Base-by-base conservation (phyloP, 108 stramenopile genomes). In the Pseudonitzschia delicatissima region DNA sequence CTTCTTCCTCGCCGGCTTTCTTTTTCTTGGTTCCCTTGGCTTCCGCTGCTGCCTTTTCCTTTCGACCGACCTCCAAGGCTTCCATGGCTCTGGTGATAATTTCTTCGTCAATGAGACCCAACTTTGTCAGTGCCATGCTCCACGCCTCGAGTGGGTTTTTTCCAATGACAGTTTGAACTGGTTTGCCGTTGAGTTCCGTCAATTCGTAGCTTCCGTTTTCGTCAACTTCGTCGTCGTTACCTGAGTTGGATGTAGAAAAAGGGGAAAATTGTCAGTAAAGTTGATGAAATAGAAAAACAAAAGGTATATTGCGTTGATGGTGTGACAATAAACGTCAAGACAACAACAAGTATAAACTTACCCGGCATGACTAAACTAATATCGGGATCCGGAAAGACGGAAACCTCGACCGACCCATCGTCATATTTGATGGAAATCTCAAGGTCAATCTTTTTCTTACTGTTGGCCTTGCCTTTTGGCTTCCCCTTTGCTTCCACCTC, bases 71-170 rank as follows among this genome's bases (percentile, higher is more conserved):
- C 3, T 76, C 66, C 35, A 86, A 45, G 1, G 82, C 64, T 23
- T 80, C 67, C 62, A 87, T 53, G 20, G 82, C 92, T 29, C 32
- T 55, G 45, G 77, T 82, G 23, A 77, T 67, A 66, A 89, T 87
- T 17, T 88, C 66, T 57, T 93, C 92, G 61, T 93, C 92, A 18
- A 88, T 75, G 20, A 93, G 73, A 36, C 92, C 92, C 3, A 93
- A 68, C 40, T 79, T 72, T 6, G 83, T 49, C 5, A 93, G 70
- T 0, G 75, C 82, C 45, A 80, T 76, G n/a, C 88, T 83, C 92
- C 92, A 93, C 3, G 92, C 88, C 64, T 93, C 86, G 8, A 93
- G 20, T 12, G 92, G 82, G 23, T 81, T 70, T 28, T 68, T 68
- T 7, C 77, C 92, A 32, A 83, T 62, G 4, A 84, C 81, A n/a